These are phyloP conservation scores for Starmera quercuum DNA, from an alignment of 805 yeast species.

Conservation along the genomic window DNA sequence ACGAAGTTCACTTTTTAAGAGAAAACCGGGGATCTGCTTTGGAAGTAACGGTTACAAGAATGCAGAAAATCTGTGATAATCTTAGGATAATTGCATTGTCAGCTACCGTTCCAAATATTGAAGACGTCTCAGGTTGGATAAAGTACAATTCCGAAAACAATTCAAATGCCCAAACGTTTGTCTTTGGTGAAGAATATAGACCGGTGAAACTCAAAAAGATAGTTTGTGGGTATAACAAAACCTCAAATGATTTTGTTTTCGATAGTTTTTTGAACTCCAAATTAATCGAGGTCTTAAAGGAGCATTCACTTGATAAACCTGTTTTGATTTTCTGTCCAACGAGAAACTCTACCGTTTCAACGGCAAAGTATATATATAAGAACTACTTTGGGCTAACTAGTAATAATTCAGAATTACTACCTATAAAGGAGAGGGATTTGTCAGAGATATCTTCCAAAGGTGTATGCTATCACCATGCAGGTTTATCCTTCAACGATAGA, in stretches of 20 bases:
- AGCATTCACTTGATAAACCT: constrained; percentile 34
- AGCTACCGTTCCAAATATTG: constrained; percentile 46
- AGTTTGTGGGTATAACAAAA: constrained; percentile 36
- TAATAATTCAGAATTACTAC: neutral
- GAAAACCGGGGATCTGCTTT: constrained; percentile 41
- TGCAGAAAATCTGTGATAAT: constrained; percentile 29
- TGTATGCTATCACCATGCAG: constrained; percentile 54
- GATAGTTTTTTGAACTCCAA: constrained; percentile 37
- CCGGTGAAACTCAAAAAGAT: constrained; percentile 33
- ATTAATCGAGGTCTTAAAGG: constrained; percentile 29
- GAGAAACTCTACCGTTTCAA: constrained; percentile 36
- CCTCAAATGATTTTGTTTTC: constrained; percentile 38
- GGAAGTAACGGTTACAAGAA: constrained; percentile 40
- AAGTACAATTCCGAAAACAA: constrained; percentile 14
- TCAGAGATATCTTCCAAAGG: constrained; percentile 22
- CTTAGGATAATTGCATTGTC: constrained; percentile 40
- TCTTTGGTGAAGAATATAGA: constrained; percentile 40
- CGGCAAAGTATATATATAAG: constrained; percentile 34
- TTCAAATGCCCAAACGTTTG: constrained; percentile 26
- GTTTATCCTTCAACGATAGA: constrained; percentile 41
- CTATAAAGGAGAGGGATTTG: constrained; percentile 23
- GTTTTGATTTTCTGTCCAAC: constrained; percentile 48
- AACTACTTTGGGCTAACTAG: constrained; percentile 4
- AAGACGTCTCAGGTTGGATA: constrained; percentile 40
- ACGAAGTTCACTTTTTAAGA: constrained; percentile 39